Conservation (phyloP, 2,329 filamentous ascomycete genomes). For the Diaporthe amygdali region DNA sequence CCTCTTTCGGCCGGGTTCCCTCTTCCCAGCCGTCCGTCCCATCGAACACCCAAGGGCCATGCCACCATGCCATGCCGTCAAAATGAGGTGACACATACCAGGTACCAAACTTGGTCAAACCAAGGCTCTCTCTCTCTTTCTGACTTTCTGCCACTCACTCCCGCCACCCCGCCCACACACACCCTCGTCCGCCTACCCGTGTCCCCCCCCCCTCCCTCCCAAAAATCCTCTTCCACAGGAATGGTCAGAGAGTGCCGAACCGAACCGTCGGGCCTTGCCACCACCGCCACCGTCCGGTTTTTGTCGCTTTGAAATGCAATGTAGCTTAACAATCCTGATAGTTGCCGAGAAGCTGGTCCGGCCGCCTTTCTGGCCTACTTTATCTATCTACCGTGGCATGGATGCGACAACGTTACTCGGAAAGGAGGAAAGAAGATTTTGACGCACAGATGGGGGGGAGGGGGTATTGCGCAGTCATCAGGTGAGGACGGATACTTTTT, state of each 20-base stretch:
- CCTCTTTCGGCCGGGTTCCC: neutral
- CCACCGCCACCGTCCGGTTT: neutral
- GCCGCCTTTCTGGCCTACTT: neutral
- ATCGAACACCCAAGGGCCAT: neutral
- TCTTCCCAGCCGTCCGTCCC: neutral
- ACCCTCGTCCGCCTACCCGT: neutral
- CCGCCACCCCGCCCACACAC: neutral
- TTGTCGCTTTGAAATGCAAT: neutral
- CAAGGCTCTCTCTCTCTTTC: neutral
- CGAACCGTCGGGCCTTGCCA: conserved; percentile 1
- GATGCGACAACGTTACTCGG: neutral
- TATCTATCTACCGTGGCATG: neutral
- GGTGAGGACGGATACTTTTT: conserved; percentile 12
- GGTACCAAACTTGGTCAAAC: neutral
- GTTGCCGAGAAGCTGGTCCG: neutral
- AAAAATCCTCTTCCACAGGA: neutral
- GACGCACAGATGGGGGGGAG: conserved; percentile 2
- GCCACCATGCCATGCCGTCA: neutral
- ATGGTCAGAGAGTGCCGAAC: conserved; percentile 1
- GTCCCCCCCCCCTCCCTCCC: too few relatives aligned
- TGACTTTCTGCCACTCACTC: neutral
- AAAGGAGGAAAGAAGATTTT: neutral
- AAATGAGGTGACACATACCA: neutral
- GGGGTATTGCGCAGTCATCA: conserved; percentile 9
- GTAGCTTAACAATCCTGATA: neutral